These are phyloP conservation scores for Penicillium goetzii DNA, from an alignment of 495 filamentous ascomycete species.

Conservation along the genomic window DNA sequence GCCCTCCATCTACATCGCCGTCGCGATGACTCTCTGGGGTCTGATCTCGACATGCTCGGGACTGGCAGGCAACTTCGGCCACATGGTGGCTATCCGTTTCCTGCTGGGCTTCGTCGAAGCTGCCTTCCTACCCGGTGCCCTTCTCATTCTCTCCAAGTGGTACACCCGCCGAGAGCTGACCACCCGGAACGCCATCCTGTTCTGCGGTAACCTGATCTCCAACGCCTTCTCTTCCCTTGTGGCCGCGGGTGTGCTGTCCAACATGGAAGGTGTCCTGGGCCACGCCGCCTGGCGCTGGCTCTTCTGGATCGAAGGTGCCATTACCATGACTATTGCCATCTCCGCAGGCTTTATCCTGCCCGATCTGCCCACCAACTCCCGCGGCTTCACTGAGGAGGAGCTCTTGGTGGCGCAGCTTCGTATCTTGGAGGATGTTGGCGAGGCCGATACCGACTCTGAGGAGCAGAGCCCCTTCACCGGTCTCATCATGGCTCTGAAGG, in stretches of 20 bases:
- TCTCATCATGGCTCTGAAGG: constrained; percentile 66
- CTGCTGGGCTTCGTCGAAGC: constrained; percentile 65
- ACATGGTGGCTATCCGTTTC: constrained; percentile 66
- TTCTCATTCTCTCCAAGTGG: constrained; percentile 53
- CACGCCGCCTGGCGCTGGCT: constrained; percentile 67
- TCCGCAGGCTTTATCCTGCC: constrained; percentile 65
- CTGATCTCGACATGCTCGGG: constrained; percentile 64
- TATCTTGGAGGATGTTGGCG: constrained; percentile 76
- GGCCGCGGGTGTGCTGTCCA: constrained; percentile 47
- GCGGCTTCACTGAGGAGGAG: constrained; percentile 70
- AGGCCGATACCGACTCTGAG: constrained; percentile 65
- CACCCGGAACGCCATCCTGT: constrained; percentile 47
- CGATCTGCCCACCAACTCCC: constrained; percentile 73
- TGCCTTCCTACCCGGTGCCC: constrained; percentile 47
- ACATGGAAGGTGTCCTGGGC: constrained; percentile 46
- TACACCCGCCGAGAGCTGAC: constrained; percentile 50
- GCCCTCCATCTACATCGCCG: constrained; percentile 65
- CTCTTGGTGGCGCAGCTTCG: constrained; percentile 67
- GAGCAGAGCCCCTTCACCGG: constrained; percentile 67
- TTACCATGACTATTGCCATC: constrained; percentile 39
- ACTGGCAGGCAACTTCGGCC: constrained; percentile 55
- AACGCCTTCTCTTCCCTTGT: constrained; percentile 70
- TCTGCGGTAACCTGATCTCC: constrained; percentile 53
- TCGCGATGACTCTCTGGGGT: constrained; percentile 68
- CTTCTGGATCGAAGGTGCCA: constrained; percentile 54